phyloP scores from a whole-genome alignment of 371 early-diverging fungal genomes.

The Dentiscutata heterogama region DNA sequence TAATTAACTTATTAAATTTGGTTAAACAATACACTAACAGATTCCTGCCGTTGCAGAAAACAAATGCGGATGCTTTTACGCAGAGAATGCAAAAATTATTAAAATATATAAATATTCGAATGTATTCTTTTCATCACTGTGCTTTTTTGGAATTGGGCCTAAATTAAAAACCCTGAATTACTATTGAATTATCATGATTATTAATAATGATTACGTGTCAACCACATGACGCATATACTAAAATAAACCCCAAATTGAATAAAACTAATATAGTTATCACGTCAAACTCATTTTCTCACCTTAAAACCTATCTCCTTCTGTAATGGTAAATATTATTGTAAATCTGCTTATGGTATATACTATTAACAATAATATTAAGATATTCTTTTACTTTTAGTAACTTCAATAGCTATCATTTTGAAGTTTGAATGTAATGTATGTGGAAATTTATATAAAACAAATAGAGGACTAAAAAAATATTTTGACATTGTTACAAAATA shows the following conservation, averaged over 20 bases:
- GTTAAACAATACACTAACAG: too few species aligned
- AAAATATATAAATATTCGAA: too few species aligned
- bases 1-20: too few species aligned
- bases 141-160: not conserved
- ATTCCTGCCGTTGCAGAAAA: too few species aligned
- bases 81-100: too few species aligned
- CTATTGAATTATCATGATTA: not conserved
- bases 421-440: not conserved
- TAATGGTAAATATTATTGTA: not conserved
- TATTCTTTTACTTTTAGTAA: not conserved
- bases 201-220: not conserved
- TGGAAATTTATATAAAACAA: not conserved
- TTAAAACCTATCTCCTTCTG: not conserved
- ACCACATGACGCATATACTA: not conserved
- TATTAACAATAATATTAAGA: not conserved
- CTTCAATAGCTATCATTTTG: not conserved
- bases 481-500: conserved; percentile 9
- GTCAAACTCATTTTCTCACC: conserved; percentile 9
- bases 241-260: not conserved
- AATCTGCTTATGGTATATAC: not conserved
- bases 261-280: not conserved
- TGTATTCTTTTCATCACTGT: not conserved
- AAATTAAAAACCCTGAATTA: not conserved
- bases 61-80: too few species aligned
- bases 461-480: not conserved